These are phyloP conservation scores for Trichosporon faecale DNA, from an alignment of 1,284 basidiomycete genomes.

Conservation along the genomic window DNA sequence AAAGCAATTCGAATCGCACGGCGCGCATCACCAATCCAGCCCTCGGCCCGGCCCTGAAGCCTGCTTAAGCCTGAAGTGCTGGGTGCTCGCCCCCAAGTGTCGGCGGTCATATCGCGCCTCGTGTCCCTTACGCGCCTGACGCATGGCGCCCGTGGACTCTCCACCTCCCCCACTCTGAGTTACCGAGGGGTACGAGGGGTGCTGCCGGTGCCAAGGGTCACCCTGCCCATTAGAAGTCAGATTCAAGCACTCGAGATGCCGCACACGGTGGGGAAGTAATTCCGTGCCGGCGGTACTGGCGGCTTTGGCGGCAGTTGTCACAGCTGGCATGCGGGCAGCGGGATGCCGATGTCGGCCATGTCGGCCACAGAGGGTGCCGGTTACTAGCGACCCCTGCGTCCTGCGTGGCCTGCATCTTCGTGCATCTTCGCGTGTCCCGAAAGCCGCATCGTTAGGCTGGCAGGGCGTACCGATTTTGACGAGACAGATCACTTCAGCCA, in stretches of 20 bases:
- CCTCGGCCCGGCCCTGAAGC: too few relatives aligned
- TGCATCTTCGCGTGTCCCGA: neutral
- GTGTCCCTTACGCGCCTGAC: too few relatives aligned
- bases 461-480: neutral
- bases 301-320: neutral
- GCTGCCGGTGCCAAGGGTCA: too few relatives aligned
- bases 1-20: conserved; percentile 1
- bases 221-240: too few relatives aligned
- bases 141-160: neutral
- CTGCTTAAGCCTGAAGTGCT: too few relatives aligned
- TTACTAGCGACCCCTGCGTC: neutral
- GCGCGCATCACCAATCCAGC: neutral
- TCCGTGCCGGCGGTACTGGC: conserved; percentile 5
- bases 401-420: too few relatives aligned
- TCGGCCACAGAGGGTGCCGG: neutral
- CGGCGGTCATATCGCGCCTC: too few relatives aligned
- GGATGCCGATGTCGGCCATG: conserved; percentile 7
- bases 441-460: neutral
- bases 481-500: neutral
- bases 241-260: neutral
- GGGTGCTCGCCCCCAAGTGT: too few relatives aligned
- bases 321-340: neutral
- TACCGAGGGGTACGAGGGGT: neutral
- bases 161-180: conserved; percentile 1
- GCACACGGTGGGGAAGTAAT: neutral